Evolutionary conservation across 352 stramenopile species (phyloP), one percentile per base, ranked within the genome.

Genomic region (Globisporangium megalacanthum): DNA sequence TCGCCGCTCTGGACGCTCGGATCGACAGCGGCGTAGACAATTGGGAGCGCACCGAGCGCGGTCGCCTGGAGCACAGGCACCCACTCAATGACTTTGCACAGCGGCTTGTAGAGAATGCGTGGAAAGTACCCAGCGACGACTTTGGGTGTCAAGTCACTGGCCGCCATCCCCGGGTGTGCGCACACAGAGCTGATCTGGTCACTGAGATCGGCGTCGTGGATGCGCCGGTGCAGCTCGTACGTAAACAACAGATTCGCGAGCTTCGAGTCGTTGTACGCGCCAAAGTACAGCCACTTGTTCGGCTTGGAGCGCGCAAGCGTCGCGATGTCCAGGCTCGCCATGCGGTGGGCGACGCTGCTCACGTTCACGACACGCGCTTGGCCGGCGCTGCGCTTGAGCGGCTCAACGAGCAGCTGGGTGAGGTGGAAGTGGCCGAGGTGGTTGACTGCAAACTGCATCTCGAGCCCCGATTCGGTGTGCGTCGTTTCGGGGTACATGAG

Each of bases 171-270:
- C 15, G 63, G 63, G 47, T 70, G 63, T 6, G 53, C 52, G 8
- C 64, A 70, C 25, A 84, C 60, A 6, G 62, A 65, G 13, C 77
- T 19, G 20, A 84, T 61, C 10, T 64, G 52, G n/a, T 60, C 57
- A 4, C 49, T n/a, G n/a, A 81, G 52, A 7, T 53, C 55, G 0
- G 41, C 36, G 0, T 54, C 25, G 9, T 58, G 44, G 13, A 88
- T 36, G 0, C 77, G 72, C 9, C 76, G 75, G 17, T 79, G 65
- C 13, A 89, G 58, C 50, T 89, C 79, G 56, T 71, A 83, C 22
- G 71, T 86, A 56, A 89, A 89, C 10, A 89, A 58, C 54, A 88
- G 22, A 44, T 83, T 86, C 11, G 65, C 58, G 52, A 89, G 62
- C 62, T 89, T 89, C 33, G 73, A 79, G 15, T 65, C 69, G 41